Percentiles rank a stretch among this genome's conserved stretches.
These are phyloP conservation scores for Candida tropicalis DNA, from an alignment of 1,139 yeast species.

Conservation along the genomic window DNA sequence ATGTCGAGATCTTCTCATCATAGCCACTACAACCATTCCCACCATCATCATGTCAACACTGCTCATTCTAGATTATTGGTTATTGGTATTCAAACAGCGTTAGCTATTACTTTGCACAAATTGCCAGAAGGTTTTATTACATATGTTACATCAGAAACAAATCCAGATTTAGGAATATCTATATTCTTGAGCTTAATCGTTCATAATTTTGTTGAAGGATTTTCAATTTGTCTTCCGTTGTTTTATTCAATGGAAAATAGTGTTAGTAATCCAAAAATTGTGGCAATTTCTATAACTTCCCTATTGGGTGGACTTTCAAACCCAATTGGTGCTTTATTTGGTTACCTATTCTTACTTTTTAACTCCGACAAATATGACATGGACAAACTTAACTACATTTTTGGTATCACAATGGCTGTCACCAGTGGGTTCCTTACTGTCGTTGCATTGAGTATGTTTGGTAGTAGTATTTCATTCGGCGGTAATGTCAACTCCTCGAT, in stretches of 20 bases:
- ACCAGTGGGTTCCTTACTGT: conserved; percentile 86
- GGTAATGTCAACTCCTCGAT: conserved; percentile 58
- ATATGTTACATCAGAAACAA: conserved; percentile 75
- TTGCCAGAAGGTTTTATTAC: conserved; percentile 95
- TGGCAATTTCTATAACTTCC: conserved; percentile 68
- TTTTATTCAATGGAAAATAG: conserved; percentile 59
- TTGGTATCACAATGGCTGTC: conserved; percentile 67
- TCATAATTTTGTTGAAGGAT: conserved; percentile 95
- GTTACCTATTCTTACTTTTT: conserved; percentile 56
- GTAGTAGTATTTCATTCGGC: conserved; percentile 72
- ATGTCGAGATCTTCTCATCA: conserved; percentile 3
- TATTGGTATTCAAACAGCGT: conserved; percentile 86
- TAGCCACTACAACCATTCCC: conserved; percentile 32
- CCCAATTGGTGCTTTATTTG: conserved; percentile 84
- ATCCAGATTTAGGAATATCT: conserved; percentile 71
- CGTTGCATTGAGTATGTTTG: conserved; percentile 87
- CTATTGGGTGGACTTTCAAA: conserved; percentile 82
- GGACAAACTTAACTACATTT: conserved; percentile 42
- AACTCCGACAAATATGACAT: conserved; percentile 33
- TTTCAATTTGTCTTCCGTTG: conserved; percentile 88
- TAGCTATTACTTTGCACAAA: conserved; percentile 87
- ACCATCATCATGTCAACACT: conserved; percentile 81
- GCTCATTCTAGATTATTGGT: conserved; percentile 76
- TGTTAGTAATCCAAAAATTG: conserved; percentile 43
- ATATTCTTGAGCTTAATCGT: conserved; percentile 82